Percentiles rank a stretch among this genome's conserved stretches.
Conservation (phyloP, 208 protist genomes). For the Leishmania gerbilli region DNA sequence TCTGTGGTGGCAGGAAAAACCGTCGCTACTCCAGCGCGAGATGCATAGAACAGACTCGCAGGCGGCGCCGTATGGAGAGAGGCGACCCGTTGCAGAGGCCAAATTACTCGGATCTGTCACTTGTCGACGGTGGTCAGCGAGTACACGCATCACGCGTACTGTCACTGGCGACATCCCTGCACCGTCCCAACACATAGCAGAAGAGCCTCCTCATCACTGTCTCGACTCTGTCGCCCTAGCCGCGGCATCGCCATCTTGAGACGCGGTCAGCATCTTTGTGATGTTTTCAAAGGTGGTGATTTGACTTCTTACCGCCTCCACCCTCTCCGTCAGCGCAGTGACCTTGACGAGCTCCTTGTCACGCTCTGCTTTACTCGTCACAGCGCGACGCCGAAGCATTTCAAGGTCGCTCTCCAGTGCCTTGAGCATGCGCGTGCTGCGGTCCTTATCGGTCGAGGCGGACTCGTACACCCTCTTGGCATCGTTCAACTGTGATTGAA, state of each 20-base stretch:
- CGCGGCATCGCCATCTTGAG: not conserved
- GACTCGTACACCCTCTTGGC: conserved; percentile 61
- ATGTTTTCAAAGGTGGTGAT: conserved; percentile 50
- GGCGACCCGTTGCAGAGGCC: not conserved
- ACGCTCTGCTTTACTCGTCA: conserved; percentile 46
- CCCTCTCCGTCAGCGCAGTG: conserved; percentile 48
- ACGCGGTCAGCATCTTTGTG: conserved; percentile 26
- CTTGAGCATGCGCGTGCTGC: conserved; percentile 44
- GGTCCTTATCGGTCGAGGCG: conserved; percentile 52
- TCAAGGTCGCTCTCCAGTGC: conserved; percentile 51
- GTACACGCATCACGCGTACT: not conserved
- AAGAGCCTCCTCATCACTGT: not conserved
- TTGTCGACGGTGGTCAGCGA: not conserved
- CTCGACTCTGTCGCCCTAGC: not conserved
- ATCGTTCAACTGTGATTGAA: conserved; percentile 56
- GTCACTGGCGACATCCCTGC: not conserved
- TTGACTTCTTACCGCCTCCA: conserved; percentile 40
- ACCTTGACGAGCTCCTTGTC: conserved; percentile 56
- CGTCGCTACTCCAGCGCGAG: not conserved
- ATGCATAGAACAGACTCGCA: not conserved
- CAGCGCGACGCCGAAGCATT: conserved; percentile 38
- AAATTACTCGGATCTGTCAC: not conserved
- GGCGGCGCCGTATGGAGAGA: not conserved
- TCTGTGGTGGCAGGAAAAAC: not conserved
- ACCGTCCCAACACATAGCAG: not conserved